A percentile compares a stretch with the other conserved stretches of the same genome.
Conservation (phyloP, 306 rosid species). For the Prunus davidiana region DNA sequence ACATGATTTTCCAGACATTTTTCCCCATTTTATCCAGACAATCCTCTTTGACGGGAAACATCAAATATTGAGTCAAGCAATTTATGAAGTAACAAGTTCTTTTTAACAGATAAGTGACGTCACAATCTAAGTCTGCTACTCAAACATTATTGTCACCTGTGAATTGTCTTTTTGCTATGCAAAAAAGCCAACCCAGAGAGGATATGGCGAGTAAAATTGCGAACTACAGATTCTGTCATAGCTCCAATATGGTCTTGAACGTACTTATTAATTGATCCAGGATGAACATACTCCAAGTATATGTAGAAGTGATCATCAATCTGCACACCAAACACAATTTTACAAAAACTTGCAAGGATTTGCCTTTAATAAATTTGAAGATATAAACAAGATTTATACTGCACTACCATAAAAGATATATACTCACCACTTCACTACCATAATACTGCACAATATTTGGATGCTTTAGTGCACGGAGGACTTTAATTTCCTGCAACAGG, state of each 20-base stretch:
- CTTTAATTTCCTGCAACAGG: slow-evolving; percentile 74
- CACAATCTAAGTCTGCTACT: neutral
- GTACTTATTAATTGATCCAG: slow-evolving; percentile 80
- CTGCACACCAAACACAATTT: slow-evolving; percentile 35
- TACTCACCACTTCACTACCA: slow-evolving; percentile 84
- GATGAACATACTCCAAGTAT: slow-evolving; percentile 85
- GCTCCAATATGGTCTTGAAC: slow-evolving; percentile 69
- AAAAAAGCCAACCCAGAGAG: slow-evolving; percentile 79
- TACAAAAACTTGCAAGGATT: neutral
- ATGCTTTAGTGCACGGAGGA: slow-evolving; percentile 68
- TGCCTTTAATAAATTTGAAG: slow-evolving; percentile 8
- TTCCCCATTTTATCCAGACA: neutral
- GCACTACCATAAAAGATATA: no score
- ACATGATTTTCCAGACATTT: neutral
- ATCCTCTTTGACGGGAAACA: neutral
- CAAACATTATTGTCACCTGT: slow-evolving; percentile 54
- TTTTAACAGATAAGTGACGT: neutral
- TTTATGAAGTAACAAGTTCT: neutral
- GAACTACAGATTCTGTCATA: slow-evolving; percentile 79
- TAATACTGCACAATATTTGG: slow-evolving; percentile 85
- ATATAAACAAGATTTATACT: neutral
- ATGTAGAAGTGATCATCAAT: slow-evolving; percentile 70
- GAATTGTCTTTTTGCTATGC: slow-evolving; percentile 72
- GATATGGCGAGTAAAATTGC: slow-evolving; percentile 79
- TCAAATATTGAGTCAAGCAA: neutral